phyloP scores from a whole-genome alignment of 768 basidiomycete genomes.

The Coprinellus aureogranulatus region DNA sequence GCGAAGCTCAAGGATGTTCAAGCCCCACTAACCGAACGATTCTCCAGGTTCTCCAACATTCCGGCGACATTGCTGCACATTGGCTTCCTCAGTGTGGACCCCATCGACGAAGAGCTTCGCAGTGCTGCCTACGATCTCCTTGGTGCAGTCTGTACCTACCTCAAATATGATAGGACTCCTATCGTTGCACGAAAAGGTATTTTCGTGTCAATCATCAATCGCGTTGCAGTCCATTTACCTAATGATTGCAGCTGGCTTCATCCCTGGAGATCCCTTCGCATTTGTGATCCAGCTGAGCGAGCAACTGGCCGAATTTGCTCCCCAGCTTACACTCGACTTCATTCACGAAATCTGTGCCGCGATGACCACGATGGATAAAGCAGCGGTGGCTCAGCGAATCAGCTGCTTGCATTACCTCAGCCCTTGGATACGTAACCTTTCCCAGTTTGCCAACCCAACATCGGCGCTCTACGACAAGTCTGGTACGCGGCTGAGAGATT shows the following conservation, averaged over 20 bases:
- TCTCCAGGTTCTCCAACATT: constrained; percentile 78
- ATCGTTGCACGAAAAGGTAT: constrained; percentile 69
- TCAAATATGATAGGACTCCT: constrained; percentile 74
- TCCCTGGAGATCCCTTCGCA: constrained; percentile 62
- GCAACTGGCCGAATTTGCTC: constrained; percentile 67
- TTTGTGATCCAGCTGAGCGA: constrained; percentile 71
- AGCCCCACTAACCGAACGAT: constrained; percentile 54
- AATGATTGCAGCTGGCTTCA: constrained; percentile 53
- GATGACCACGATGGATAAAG: constrained; percentile 51
- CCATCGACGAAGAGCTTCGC: constrained; percentile 74
- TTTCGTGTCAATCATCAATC: background rate
- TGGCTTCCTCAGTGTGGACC: constrained; percentile 75
- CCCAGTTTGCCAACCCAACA: constrained; percentile 66
- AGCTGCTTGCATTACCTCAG: constrained; percentile 78
- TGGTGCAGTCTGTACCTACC: constrained; percentile 68
- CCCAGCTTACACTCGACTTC: constrained; percentile 85
- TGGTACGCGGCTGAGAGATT: constrained; percentile 74
- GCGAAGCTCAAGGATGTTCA: constrained; percentile 59
- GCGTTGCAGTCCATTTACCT: constrained; percentile 1
- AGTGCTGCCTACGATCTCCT: constrained; percentile 78
- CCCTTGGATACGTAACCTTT: constrained; percentile 86
- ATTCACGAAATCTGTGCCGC: constrained; percentile 77
- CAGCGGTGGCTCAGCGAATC: constrained; percentile 52
- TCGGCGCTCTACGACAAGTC: constrained; percentile 67
- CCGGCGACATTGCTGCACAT: constrained; percentile 85